These are phyloP conservation scores for Phytophthora multivora DNA, from an alignment of 352 stramenopile genomes.

Conservation along the genomic window DNA sequence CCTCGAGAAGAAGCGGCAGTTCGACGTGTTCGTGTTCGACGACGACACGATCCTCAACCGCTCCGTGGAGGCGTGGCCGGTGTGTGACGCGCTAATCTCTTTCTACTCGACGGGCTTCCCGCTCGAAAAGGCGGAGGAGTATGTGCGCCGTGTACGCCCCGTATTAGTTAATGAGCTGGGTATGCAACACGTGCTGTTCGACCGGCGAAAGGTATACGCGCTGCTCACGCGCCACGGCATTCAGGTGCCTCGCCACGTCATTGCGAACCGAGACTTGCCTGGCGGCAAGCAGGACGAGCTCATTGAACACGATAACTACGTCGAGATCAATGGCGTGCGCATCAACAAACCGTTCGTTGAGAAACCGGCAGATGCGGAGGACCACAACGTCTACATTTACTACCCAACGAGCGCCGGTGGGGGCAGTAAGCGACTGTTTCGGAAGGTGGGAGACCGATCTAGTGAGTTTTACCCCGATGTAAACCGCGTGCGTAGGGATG, in stretches of 20 bases:
- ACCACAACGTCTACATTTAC: slow-evolving; percentile 99
- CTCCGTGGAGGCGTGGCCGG: slow-evolving; percentile 94
- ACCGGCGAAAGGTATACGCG: slow-evolving; percentile 96
- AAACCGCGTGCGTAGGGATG: slow-evolving; percentile 95
- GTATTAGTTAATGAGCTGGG: slow-evolving; percentile 98
- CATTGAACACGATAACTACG: slow-evolving; percentile 84
- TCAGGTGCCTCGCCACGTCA: slow-evolving; percentile 95
- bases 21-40: slow-evolving; percentile 98
- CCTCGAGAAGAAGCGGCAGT: slow-evolving; percentile 92
- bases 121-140: slow-evolving; percentile 96
- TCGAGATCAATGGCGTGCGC: slow-evolving; percentile 93
- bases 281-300: slow-evolving; percentile 62
- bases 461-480: slow-evolving; percentile 97
- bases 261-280: slow-evolving; percentile 94
- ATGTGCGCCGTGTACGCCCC: slow-evolving; percentile 95
- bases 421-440: slow-evolving; percentile 98
- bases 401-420: slow-evolving; percentile 97
- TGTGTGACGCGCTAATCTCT: slow-evolving; percentile 98
- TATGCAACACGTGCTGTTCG: slow-evolving; percentile 96
- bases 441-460: slow-evolving; percentile 95
- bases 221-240: slow-evolving; percentile 95
- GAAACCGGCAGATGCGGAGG: slow-evolving; percentile 98
- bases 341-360: slow-evolving; percentile 99
- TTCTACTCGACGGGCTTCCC: slow-evolving; percentile 99
- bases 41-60: slow-evolving; percentile 96